phyloP scores from a whole-genome alignment of 2,329 filamentous ascomycete species.

The Aureobasidium pullulans region DNA sequence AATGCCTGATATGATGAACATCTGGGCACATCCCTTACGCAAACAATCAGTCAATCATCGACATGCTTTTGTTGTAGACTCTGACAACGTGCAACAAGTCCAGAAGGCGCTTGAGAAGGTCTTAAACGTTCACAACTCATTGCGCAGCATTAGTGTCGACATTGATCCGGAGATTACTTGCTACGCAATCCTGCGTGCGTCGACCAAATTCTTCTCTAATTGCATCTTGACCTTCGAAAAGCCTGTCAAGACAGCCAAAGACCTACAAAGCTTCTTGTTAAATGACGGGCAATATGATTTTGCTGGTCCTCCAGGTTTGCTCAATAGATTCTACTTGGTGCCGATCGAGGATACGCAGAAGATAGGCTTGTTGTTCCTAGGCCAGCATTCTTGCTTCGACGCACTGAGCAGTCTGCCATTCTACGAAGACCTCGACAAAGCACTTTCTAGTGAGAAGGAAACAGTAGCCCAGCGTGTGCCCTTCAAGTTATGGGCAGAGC shows the following conservation, averaged over 20 bases:
- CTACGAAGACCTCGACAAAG: constrained; percentile 6
- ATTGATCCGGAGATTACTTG: constrained; percentile 22
- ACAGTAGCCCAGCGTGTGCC: background rate
- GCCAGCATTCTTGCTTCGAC: constrained; percentile 16
- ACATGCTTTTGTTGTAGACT: constrained; percentile 24
- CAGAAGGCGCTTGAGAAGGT: constrained; percentile 24
- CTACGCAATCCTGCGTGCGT: constrained; percentile 23
- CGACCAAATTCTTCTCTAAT: constrained; percentile 22
- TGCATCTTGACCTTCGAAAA: constrained; percentile 24
- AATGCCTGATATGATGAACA: constrained; percentile 27
- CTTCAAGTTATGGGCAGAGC: constrained; percentile 15
- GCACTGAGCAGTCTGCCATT: constrained; percentile 3
- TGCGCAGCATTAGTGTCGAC: constrained; percentile 24
- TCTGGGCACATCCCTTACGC: constrained; percentile 24
- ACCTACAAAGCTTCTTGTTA: constrained; percentile 22
- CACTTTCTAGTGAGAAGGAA: background rate
- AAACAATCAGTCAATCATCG: constrained; percentile 27
- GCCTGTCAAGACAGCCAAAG: constrained; percentile 23
- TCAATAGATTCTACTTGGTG: constrained; percentile 25
- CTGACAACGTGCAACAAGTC: constrained; percentile 15
- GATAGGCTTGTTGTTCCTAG: constrained; percentile 9
- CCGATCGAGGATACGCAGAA: constrained; percentile 16
- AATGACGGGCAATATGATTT: constrained; percentile 24
- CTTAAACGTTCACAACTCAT: constrained; percentile 23
- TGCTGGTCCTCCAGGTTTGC: constrained; percentile 23